A percentile compares a stretch with the other conserved stretches of the same genome.
phyloP scores from a whole-genome alignment of 2,329 filamentous ascomycete genomes.

The Colletotrichum musicola region DNA sequence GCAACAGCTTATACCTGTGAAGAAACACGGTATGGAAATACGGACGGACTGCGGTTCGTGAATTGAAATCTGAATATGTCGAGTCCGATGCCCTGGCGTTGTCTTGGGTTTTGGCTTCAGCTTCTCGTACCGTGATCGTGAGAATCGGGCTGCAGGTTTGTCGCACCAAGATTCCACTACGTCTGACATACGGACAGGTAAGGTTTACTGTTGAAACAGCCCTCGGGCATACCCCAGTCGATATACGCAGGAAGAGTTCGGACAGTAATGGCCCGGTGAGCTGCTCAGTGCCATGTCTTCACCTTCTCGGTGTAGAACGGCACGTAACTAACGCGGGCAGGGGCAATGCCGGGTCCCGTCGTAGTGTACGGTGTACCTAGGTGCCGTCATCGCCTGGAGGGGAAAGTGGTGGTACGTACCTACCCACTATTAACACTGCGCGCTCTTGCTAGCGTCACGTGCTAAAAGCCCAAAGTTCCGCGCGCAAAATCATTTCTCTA shows the following conservation, averaged over 20 bases:
- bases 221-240: slow-evolving; percentile 3
- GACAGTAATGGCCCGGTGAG: slow-evolving; percentile 11
- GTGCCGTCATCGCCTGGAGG: no score
- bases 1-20: background rate
- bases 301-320: background rate
- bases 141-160: no score
- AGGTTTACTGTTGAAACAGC: slow-evolving; percentile 30
- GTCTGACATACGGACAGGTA: background rate
- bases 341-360: background rate
- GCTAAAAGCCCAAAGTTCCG: background rate
- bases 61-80: slow-evolving; percentile 10
- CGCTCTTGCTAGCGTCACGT: slow-evolving; percentile 30
- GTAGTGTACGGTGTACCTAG: background rate
- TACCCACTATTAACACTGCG: no score
- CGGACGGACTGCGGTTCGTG: slow-evolving; percentile 16
- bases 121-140: no score
- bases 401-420: no score
- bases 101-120: no score
- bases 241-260: background rate
- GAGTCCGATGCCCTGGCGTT: no score
- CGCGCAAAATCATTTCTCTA: background rate
- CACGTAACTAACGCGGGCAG: background rate
- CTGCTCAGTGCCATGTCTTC: background rate
- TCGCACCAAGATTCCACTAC: background rate
- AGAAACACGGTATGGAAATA: slow-evolving; percentile 15